Evolutionary conservation across 2,329 filamentous ascomycete species (phyloP).

Genomic region (Acrocalymma vagum): DNA sequence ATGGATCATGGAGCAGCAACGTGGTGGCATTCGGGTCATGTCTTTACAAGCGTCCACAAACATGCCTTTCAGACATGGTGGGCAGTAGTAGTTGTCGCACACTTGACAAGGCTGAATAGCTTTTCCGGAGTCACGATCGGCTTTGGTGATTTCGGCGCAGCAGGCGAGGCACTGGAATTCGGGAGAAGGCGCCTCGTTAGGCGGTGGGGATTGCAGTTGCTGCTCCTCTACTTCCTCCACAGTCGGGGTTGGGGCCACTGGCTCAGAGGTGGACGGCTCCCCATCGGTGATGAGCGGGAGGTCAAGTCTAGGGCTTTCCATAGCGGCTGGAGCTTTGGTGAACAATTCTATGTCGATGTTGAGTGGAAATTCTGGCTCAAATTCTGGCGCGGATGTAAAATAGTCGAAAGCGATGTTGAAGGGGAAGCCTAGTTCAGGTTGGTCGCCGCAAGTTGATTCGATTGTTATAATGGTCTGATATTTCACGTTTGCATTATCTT

Average conservation of each 20-base stretch:
- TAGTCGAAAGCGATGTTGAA: constrained; percentile 1
- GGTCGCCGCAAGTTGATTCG: too few relatives aligned
- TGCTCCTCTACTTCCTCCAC: constrained; percentile 5
- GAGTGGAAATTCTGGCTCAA: constrained; percentile 2
- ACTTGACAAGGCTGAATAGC: constrained; percentile 38
- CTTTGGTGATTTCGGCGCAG: constrained; percentile 19
- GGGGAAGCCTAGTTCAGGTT: background rate
- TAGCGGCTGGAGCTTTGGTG: constrained; percentile 19
- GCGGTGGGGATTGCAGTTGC: constrained; percentile 18
- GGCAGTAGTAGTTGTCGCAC: constrained; percentile 44
- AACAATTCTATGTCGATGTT: constrained; percentile 12
- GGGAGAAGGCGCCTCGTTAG: background rate
- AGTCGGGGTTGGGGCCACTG: background rate
- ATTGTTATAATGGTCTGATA: too few relatives aligned
- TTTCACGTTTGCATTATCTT: constrained; percentile 15
- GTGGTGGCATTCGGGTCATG: constrained; percentile 53
- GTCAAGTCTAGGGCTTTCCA: too few relatives aligned
- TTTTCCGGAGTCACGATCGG: constrained; percentile 2
- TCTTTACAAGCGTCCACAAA: constrained; percentile 53
- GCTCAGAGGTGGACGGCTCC: too few relatives aligned
- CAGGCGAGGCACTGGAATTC: constrained; percentile 31
- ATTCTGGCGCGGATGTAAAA: constrained; percentile 19
- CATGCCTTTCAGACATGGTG: constrained; percentile 49
- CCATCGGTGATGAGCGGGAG: too few relatives aligned
- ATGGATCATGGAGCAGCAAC: constrained; percentile 56